phyloP scores from a whole-genome alignment of 2,329 filamentous ascomycete genomes.

The Ambrosiella xylebori region DNA sequence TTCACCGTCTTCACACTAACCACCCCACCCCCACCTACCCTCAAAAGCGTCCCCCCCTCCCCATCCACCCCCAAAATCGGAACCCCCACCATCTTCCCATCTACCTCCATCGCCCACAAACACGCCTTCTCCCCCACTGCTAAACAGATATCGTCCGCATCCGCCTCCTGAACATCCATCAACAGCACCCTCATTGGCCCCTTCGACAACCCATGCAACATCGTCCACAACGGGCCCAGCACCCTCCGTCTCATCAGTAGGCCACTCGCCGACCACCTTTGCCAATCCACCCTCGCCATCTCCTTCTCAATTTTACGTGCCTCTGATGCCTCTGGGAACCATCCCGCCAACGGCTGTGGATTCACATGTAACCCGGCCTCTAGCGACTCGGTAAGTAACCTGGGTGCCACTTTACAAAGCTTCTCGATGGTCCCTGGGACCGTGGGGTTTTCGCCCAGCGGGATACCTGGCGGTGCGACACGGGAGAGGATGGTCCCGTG shows the following conservation, averaged over 20 bases:
- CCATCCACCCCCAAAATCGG: neutral
- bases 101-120: neutral
- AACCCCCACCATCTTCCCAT: neutral
- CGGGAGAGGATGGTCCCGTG: conserved; percentile 60
- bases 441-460: conserved; percentile 28
- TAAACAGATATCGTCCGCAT: neutral
- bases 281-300: conserved; percentile 47
- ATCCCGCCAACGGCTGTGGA: conserved; percentile 22
- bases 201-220: conserved; percentile 2
- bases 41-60: conserved; percentile 16
- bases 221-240: conserved; percentile 50
- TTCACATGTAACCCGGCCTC: conserved; percentile 45
- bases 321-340: conserved; percentile 21
- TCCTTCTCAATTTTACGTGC: conserved; percentile 58
- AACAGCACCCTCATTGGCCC: conserved; percentile 5
- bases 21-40: conserved; percentile 14
- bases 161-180: neutral
- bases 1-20: conserved; percentile 20
- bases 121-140: neutral
- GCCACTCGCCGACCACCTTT: conserved; percentile 31
- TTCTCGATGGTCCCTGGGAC: conserved; percentile 25
- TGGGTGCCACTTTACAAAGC: conserved; percentile 47
- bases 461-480: conserved; percentile 40
- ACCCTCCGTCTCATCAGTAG: conserved; percentile 37
- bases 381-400: conserved; percentile 53